Evolutionary conservation across 225 moss, liverwort and hornwort genomes (phyloP).

Genomic region (Pseudoscleropodium purum): DNA sequence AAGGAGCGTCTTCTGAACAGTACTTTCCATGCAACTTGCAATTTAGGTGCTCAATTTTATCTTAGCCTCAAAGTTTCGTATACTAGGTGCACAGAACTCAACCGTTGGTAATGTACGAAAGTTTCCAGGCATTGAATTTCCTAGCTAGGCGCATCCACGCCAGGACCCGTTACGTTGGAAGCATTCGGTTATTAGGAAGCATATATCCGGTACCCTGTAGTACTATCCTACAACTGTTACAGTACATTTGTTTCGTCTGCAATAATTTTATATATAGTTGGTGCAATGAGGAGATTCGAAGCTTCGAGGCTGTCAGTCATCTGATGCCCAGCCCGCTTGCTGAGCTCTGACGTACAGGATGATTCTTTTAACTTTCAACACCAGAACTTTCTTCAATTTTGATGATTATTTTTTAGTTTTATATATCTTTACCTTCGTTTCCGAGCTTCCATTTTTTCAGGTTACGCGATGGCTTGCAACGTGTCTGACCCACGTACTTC

Average conservation of each 20-base stretch:
- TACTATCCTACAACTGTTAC: background rate
- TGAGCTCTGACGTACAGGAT: background rate
- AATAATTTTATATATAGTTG: background rate
- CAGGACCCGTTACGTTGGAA: too few relatives aligned
- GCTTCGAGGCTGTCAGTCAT: background rate
- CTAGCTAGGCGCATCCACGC: background rate
- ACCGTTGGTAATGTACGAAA: too few relatives aligned
- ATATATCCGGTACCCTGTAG: background rate
- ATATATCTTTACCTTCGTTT: background rate
- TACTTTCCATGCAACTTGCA: background rate
- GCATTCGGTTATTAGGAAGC: background rate
- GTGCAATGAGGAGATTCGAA: background rate
- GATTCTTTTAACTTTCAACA: background rate
- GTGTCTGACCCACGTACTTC: background rate
- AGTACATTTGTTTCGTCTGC: background rate
- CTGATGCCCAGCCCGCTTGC: background rate
- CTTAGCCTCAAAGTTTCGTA: background rate
- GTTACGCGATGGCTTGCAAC: background rate
- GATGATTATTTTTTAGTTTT: background rate
- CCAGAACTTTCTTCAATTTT: background rate
- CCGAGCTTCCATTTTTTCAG: background rate
- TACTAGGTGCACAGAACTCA: background rate
- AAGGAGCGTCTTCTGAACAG: too few relatives aligned
- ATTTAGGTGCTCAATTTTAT: background rate
- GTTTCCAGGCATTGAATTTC: background rate